Percentiles rank a stretch among this genome's conserved stretches.
Evolutionary conservation across 2,329 filamentous ascomycete genomes (phyloP).

Genomic region (Phialophora expanda): DNA sequence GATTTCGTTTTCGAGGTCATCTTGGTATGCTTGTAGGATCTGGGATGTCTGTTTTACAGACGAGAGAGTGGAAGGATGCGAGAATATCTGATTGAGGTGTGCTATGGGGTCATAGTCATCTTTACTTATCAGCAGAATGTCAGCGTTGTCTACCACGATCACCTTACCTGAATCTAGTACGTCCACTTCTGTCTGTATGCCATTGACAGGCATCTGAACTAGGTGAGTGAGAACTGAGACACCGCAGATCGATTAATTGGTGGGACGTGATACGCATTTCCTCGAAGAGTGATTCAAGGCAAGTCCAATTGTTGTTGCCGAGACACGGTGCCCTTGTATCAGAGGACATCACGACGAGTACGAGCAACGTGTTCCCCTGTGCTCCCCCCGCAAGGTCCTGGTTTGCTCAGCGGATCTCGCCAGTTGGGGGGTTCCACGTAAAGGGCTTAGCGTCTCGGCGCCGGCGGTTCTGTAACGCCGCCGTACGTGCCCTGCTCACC

Average conservation of each 20-base stretch:
- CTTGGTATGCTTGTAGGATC: conserved; percentile 74
- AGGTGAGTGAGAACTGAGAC: conserved; percentile 1
- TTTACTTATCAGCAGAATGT: conserved; percentile 43
- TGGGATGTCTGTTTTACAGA: conserved; percentile 76
- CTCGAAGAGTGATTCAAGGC: background rate
- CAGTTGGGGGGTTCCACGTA: too few relatives aligned
- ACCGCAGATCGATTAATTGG: conserved; percentile 2
- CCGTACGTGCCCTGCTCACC: too few relatives aligned
- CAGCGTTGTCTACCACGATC: background rate
- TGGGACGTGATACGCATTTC: conserved; percentile 13
- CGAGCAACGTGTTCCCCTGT: too few relatives aligned
- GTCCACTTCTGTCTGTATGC: conserved; percentile 42
- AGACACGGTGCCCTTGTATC: background rate
- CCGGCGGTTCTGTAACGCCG: too few relatives aligned
- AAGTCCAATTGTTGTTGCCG: background rate
- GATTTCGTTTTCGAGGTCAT: conserved; percentile 83
- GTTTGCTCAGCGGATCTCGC: too few relatives aligned
- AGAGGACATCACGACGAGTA: background rate
- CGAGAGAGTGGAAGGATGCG: conserved; percentile 81
- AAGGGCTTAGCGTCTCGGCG: too few relatives aligned
- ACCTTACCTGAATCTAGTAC: conserved; percentile 52
- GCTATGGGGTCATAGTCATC: conserved; percentile 90
- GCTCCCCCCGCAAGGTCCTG: too few relatives aligned
- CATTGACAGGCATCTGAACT: conserved; percentile 35
- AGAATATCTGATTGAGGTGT: conserved; percentile 92